Conservation (phyloP, 1,139 yeast species). For the Pichia sp. region DNA sequence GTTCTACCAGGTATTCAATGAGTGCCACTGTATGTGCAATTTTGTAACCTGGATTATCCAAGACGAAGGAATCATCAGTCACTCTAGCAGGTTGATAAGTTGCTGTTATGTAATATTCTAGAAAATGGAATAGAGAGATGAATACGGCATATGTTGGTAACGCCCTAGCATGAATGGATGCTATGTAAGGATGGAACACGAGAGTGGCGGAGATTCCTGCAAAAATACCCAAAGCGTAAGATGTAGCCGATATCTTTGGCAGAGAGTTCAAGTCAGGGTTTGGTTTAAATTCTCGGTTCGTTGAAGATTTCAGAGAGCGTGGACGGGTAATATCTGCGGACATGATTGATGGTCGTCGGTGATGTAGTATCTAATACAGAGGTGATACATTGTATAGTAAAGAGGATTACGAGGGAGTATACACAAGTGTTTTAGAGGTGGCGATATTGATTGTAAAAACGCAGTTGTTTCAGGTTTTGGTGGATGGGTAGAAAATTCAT, state of each 20-base stretch:
- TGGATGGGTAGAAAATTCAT: no score
- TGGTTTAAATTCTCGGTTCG: no score
- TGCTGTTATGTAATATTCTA: conserved; percentile 79
- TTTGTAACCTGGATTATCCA: conserved; percentile 61
- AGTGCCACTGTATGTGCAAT: conserved; percentile 53
- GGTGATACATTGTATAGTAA: no score
- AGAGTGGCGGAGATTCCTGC: conserved; percentile 32
- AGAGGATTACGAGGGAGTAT: no score
- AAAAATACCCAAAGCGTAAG: conserved; percentile 28
- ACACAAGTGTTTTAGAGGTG: no score
- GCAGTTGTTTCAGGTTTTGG: no score
- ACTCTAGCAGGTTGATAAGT: conserved; percentile 59
- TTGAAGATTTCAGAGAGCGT: no score
- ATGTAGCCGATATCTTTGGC: conserved; percentile 22
- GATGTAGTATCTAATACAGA: no score
- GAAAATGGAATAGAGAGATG: conserved; percentile 61
- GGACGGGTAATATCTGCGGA: no score
- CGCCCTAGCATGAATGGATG: conserved; percentile 28
- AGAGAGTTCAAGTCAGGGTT: no score
- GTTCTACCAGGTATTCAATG: conserved; percentile 38
- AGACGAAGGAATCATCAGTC: conserved; percentile 67
- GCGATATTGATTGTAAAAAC: no score
- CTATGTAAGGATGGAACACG: conserved; percentile 31
- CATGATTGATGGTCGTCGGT: no score
- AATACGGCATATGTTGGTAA: conserved; percentile 45